Conservation (phyloP, 352 stramenopile species). For the Phytophthora macrochlamydospora region DNA sequence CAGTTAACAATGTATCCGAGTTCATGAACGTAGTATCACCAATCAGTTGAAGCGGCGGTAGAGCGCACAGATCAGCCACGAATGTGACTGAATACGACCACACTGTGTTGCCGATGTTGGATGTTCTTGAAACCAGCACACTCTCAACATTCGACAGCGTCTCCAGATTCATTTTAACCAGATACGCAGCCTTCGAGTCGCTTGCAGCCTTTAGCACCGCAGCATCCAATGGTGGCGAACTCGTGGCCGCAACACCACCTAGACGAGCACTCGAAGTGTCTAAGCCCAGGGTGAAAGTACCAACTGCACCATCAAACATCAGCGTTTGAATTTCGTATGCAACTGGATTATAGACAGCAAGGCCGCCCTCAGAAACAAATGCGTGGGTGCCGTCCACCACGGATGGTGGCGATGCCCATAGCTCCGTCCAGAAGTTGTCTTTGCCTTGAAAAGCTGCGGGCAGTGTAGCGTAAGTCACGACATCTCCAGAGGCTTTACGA, state of each 20-base stretch:
- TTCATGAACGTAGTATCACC: slow-evolving; percentile 51
- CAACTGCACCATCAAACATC: slow-evolving; percentile 60
- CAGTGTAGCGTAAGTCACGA: slow-evolving; percentile 88
- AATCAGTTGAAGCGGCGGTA: slow-evolving; percentile 67
- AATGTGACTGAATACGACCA: slow-evolving; percentile 91
- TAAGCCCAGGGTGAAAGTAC: slow-evolving; percentile 74
- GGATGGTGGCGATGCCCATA: slow-evolving; percentile 85
- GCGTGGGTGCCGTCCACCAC: slow-evolving; percentile 89
- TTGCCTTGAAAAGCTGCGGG: slow-evolving; percentile 85
- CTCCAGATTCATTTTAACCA: slow-evolving; percentile 86
- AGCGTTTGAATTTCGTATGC: slow-evolving; percentile 93
- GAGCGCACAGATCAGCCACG: slow-evolving; percentile 82
- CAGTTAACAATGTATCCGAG: slow-evolving; percentile 40
- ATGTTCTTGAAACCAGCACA: slow-evolving; percentile 77
- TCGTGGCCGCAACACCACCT: slow-evolving; percentile 49
- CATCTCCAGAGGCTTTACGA: slow-evolving; percentile 90
- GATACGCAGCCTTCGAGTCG: slow-evolving; percentile 61
- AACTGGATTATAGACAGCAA: slow-evolving; percentile 91
- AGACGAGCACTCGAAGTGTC: slow-evolving; percentile 71
- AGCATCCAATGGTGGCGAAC: slow-evolving; percentile 50
- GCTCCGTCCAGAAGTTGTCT: slow-evolving; percentile 96
- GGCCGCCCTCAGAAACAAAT: slow-evolving; percentile 92
- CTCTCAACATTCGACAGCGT: slow-evolving; percentile 81
- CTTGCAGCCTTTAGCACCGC: slow-evolving; percentile 37
- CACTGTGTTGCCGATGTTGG: slow-evolving; percentile 23